Conservation (phyloP, 2,329 filamentous ascomycete genomes). For the Diaporthe longicolla region DNA sequence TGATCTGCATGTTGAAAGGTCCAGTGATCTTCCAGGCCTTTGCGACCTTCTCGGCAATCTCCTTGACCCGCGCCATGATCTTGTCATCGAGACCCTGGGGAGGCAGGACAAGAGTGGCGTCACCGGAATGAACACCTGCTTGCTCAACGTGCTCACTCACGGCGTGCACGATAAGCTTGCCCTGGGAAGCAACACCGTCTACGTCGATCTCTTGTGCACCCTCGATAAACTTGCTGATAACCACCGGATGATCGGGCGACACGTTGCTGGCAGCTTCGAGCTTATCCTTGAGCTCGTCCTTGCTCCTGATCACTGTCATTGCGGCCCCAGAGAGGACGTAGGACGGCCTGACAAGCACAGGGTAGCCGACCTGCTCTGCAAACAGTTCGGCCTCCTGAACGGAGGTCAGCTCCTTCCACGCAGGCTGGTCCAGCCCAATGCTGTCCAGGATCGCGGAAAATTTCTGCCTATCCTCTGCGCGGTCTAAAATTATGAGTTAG, state of each 20-base stretch:
- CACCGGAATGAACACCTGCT: constrained; percentile 97
- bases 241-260: constrained; percentile 96
- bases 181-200: constrained; percentile 89
- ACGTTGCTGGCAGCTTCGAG: constrained; percentile 90
- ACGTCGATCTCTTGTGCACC: constrained; percentile 97
- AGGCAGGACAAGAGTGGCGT: constrained; percentile 93
- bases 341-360: constrained; percentile 92
- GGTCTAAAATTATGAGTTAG: constrained; percentile 62
- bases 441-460: constrained; percentile 98
- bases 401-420: constrained; percentile 97
- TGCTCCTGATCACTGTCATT: constrained; percentile 95
- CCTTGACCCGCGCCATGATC: constrained; percentile 90
- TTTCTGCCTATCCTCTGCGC: constrained; percentile 97
- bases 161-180: constrained; percentile 90
- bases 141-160: constrained; percentile 97
- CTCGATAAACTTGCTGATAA: constrained; percentile 99
- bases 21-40: constrained; percentile 98
- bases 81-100: constrained; percentile 82
- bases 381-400: constrained; percentile 90
- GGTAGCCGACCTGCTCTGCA: constrained; percentile 87
- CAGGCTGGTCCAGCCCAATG: constrained; percentile 96
- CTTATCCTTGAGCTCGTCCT: constrained; percentile 94
- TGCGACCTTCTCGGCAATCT: constrained; percentile 95
- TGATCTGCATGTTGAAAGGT: constrained; percentile 99
- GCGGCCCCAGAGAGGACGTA: constrained; percentile 98